These are phyloP conservation scores for Beta corolliflora DNA, from an alignment of 179 eudicot species.

Conservation along the genomic window DNA sequence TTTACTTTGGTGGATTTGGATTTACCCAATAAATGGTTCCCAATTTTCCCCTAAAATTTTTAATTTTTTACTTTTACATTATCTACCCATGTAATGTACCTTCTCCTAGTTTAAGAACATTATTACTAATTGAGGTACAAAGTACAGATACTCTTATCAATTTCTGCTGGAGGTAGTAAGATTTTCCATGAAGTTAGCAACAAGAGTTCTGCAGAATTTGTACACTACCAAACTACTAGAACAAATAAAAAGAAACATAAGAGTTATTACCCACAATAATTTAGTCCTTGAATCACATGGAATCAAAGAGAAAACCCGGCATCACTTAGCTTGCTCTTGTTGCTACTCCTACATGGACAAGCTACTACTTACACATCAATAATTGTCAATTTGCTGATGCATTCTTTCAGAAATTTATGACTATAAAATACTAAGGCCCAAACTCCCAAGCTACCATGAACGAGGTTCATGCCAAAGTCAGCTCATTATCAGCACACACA, in stretches of 20 bases:
- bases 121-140: too few species aligned
- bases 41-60: too few species aligned
- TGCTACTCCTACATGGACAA: neutral
- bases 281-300: slow-evolving; percentile 6
- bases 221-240: neutral
- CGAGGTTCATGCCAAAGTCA: slow-evolving; percentile 15
- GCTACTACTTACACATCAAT: neutral
- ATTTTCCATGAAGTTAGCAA: slow-evolving; percentile 1
- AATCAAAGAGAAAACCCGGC: neutral
- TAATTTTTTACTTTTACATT: too few species aligned
- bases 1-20: too few species aligned
- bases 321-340: neutral
- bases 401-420: slow-evolving; percentile 19
- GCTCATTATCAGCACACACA: slow-evolving; percentile 13
- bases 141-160: neutral
- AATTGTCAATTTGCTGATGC: slow-evolving; percentile 3
- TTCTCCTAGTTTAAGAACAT: too few species aligned
- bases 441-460: slow-evolving; percentile 25
- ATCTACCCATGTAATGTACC: too few species aligned
- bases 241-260: neutral
- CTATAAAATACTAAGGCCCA: slow-evolving; percentile 12
- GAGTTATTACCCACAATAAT: neutral
- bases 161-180: neutral
- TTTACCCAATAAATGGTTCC: too few species aligned
- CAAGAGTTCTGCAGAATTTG: slow-evolving; percentile 2